These are phyloP conservation scores for Murraya paniculata DNA, from an alignment of 345 rosid species.

Conservation along the genomic window DNA sequence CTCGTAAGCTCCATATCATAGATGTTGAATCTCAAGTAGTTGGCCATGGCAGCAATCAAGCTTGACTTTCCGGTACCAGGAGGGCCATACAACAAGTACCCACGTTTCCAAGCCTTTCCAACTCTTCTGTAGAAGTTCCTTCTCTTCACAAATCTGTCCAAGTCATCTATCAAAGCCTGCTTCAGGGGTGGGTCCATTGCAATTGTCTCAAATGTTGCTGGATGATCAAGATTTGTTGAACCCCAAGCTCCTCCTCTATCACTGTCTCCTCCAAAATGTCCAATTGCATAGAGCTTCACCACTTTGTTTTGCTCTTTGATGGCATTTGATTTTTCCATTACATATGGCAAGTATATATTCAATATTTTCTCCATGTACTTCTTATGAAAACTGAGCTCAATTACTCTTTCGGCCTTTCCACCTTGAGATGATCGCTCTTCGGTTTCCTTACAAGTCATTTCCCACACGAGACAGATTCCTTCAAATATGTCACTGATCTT, in stretches of 20 bases:
- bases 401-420: background rate
- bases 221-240: constrained; percentile 29
- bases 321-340: constrained; percentile 18
- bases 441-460: constrained; percentile 8
- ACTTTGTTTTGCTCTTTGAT: constrained; percentile 13
- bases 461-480: constrained; percentile 24
- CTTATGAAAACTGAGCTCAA: constrained; percentile 22
- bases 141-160: constrained; percentile 26
- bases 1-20: constrained; percentile 21
- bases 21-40: constrained; percentile 20
- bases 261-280: background rate
- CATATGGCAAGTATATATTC: constrained; percentile 8
- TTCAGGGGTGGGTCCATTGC: constrained; percentile 25
- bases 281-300: constrained; percentile 22
- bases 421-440: background rate
- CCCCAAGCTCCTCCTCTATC: constrained; percentile 5
- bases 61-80: constrained; percentile 30
- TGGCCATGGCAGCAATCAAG: constrained; percentile 30
- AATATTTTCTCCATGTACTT: constrained; percentile 18
- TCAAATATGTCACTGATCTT: constrained; percentile 18
- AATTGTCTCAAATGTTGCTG: constrained; percentile 28
- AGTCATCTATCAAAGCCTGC: constrained; percentile 24
- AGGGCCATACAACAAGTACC: constrained; percentile 27
- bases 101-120: constrained; percentile 30
- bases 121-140: constrained; percentile 19